Conservation (phyloP, 2,329 filamentous ascomycete species). For the Pseudocercospora musae region DNA sequence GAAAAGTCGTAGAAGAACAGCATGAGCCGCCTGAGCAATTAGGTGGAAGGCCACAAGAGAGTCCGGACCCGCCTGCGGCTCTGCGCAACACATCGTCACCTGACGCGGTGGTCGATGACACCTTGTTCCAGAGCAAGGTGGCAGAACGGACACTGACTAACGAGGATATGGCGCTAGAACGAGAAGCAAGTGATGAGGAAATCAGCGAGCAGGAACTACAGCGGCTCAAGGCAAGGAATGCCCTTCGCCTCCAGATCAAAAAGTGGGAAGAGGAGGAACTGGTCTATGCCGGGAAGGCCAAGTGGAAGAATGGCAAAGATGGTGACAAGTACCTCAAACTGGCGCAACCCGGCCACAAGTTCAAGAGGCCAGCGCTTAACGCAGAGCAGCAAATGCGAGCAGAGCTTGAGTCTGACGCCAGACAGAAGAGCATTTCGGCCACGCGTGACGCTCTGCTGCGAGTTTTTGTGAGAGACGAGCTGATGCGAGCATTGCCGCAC, state of each 20-base stretch:
- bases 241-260: conserved; percentile 6
- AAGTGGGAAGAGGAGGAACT: conserved; percentile 6
- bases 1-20: not conserved
- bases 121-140: not conserved
- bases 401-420: not conserved
- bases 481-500: not conserved
- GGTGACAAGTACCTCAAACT: conserved; percentile 5
- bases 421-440: conserved; percentile 1
- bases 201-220: not conserved
- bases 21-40: not conserved
- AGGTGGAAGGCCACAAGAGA: not conserved
- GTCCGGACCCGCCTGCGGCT: not conserved
- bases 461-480: conserved; percentile 6
- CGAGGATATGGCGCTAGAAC: conserved; percentile 6
- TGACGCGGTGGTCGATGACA: not conserved
- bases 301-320: conserved; percentile 4
- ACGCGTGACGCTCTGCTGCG: conserved; percentile 4
- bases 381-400: not conserved
- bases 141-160: conserved; percentile 1
- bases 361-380: conserved; percentile 1
- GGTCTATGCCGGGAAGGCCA: conserved; percentile 10
- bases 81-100: too few relatives aligned
- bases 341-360: conserved; percentile 9
- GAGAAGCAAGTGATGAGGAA: not conserved
- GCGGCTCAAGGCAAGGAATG: conserved; percentile 6